phyloP scores from a whole-genome alignment of 73 alveolate genomes.

The Paramecium bursaria region DNA sequence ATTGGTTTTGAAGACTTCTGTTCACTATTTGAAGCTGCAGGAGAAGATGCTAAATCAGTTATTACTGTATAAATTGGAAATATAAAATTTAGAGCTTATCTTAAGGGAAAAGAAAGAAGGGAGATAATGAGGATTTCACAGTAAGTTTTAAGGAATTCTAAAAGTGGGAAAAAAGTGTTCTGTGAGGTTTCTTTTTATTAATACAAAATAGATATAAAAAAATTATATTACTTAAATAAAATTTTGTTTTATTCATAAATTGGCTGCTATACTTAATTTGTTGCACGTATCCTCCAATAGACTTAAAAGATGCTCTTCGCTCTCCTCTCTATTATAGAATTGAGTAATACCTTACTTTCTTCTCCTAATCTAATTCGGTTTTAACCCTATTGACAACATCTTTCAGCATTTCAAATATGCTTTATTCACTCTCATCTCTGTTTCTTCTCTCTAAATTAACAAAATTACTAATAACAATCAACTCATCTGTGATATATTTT shows the following conservation, averaged over 20 bases:
- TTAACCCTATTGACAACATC: constrained; percentile 88
- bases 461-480: constrained; percentile 72
- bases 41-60: constrained; percentile 62
- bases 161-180: constrained; percentile 33
- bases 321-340: constrained; percentile 78
- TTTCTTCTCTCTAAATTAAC: constrained; percentile 82
- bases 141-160: constrained; percentile 35
- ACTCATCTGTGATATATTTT: constrained; percentile 82
- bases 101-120: neutral
- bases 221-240: neutral
- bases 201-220: no score
- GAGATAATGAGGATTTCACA: constrained; percentile 22
- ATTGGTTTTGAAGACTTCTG: constrained; percentile 53
- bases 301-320: constrained; percentile 86
- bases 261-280: constrained; percentile 83
- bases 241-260: constrained; percentile 63
- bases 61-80: constrained; percentile 36
- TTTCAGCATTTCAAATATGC: constrained; percentile 90
- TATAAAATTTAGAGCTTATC: neutral
- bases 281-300: constrained; percentile 92
- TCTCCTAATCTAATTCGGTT: constrained; percentile 87
- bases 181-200: no score
- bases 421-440: constrained; percentile 94
- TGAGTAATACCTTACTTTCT: constrained; percentile 72
- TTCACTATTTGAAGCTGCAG: constrained; percentile 38